Evolutionary conservation across 2,329 filamentous ascomycete species (phyloP).

Genomic region (Thelonectria blattea): DNA sequence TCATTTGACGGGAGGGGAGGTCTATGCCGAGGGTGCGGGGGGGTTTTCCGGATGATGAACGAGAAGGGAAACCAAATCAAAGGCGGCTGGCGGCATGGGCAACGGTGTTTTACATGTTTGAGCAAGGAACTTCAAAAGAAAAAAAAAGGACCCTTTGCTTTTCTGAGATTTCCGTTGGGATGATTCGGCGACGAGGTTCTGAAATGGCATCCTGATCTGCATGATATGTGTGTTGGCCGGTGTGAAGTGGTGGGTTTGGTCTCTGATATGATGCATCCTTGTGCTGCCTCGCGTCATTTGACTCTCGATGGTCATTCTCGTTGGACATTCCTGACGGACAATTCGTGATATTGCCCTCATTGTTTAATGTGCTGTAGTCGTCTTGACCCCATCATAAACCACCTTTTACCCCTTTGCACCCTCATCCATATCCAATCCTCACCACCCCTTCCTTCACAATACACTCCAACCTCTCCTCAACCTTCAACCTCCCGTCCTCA

Average conservation of each 20-base stretch:
- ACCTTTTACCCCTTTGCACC: too few relatives aligned
- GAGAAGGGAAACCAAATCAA: constrained; percentile 9
- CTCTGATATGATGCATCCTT: neutral
- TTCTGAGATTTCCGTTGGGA: constrained; percentile 42
- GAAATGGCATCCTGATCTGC: constrained; percentile 46
- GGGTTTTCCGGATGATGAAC: constrained; percentile 28
- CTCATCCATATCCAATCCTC: too few relatives aligned
- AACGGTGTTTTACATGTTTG: constrained; percentile 45
- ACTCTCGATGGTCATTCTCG: too few relatives aligned
- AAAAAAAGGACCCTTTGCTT: constrained; percentile 36
- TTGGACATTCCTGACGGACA: too few relatives aligned
- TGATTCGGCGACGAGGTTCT: constrained; percentile 41
- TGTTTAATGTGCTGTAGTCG: too few relatives aligned
- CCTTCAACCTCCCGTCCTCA: too few relatives aligned
- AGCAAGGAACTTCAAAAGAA: constrained; percentile 34
- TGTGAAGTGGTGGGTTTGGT: neutral
- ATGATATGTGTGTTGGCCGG: constrained; percentile 29
- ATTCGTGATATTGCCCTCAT: too few relatives aligned
- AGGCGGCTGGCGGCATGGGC: constrained; percentile 44
- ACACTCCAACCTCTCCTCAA: neutral
- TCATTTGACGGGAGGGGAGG: neutral
- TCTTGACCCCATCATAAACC: too few relatives aligned
- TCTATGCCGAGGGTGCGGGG: constrained; percentile 10
- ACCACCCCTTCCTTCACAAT: neutral
- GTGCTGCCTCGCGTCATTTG: neutral